Base-by-base conservation (phyloP, 352 stramenopile genomes). In the Globisporangium cylindrosporum region DNA sequence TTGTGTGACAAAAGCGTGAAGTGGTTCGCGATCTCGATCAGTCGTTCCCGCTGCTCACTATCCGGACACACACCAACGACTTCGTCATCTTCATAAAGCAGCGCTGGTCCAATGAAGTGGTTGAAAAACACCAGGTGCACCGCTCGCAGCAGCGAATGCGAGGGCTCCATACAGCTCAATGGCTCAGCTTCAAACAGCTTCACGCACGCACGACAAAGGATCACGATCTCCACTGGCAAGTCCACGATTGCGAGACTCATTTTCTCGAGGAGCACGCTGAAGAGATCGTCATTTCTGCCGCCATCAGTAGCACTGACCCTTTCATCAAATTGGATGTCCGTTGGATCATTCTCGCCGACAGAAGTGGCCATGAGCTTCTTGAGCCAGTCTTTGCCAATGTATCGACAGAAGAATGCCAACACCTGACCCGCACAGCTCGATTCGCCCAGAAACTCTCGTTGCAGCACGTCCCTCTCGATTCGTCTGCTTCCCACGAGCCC, bases 41-140 rank as follows among this genome's bases (percentile, higher is more conserved):
- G 49, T 5, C 10, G 51, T 10, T 51, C 66, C 53, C 68, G 67
- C 59, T 78, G 58, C 2, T 61, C 57, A 29, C 25, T 41, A 9
- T 66, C 74, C 2, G 55, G 51, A 8, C 22, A 15, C 51, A 67
- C 72, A 20, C 53, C 54, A 58, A 59, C 3, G 20, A 72, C 56
- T 1, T 62, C 62, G 29, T 78, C 54, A 1, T 14, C 48, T 48
- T 71, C 58, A 46, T 82, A 83, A 20, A 75, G 48, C 36, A 93
- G 32, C 12, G 71, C 74, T 36, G 82, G 80, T 6, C 72, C 80
- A 14, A 94, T 55, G 63, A 90, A 90, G 56, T 94, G 82, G 49
- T 87, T 83, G 67, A 91, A 92, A 24, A 94, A 89, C n/a, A 92
- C 73, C 2, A 91, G 63, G 68, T 92, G 86, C n/a, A 86, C 65